phyloP scores from a whole-genome alignment of 257 asterid species.

The Solanum sparsipilum region DNA sequence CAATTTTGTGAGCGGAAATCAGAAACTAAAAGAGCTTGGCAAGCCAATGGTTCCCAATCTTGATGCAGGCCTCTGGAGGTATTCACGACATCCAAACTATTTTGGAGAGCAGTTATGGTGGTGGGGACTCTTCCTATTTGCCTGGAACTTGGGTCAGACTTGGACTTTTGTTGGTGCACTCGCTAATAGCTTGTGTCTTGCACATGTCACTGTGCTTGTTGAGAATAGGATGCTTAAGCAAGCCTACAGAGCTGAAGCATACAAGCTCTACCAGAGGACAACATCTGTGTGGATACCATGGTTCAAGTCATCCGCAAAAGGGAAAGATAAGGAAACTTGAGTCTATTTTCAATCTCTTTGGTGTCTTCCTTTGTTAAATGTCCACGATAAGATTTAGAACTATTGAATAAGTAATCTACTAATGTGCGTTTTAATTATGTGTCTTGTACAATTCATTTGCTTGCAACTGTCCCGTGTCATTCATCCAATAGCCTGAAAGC shows the following conservation, averaged over 20 bases:
- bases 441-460: not conserved
- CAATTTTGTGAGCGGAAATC: constrained; percentile 46
- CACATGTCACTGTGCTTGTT: constrained; percentile 76
- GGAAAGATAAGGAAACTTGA: constrained; percentile 27
- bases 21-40: constrained; percentile 32
- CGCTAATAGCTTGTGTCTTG: constrained; percentile 61
- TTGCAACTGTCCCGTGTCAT: not conserved
- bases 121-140: constrained; percentile 78
- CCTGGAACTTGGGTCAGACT: constrained; percentile 60
- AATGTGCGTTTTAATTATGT: not conserved
- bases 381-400: not conserved
- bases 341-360: not conserved
- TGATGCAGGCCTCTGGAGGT: constrained; percentile 69
- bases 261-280: constrained; percentile 47
- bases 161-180: constrained; percentile 67
- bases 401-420: not conserved
- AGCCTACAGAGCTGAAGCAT: constrained; percentile 67
- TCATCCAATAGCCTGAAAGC: not conserved
- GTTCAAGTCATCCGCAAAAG: constrained; percentile 39
- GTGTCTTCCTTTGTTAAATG: not conserved
- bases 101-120: constrained; percentile 98
- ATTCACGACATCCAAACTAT: constrained; percentile 86
- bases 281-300: constrained; percentile 90
- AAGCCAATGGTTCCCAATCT: constrained; percentile 48
- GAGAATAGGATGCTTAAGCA: constrained; percentile 72